A percentile compares a stretch with the other conserved stretches of the same genome.
phyloP scores from a whole-genome alignment of 345 rosid genomes.

The Eucalyptus polybractea region DNA sequence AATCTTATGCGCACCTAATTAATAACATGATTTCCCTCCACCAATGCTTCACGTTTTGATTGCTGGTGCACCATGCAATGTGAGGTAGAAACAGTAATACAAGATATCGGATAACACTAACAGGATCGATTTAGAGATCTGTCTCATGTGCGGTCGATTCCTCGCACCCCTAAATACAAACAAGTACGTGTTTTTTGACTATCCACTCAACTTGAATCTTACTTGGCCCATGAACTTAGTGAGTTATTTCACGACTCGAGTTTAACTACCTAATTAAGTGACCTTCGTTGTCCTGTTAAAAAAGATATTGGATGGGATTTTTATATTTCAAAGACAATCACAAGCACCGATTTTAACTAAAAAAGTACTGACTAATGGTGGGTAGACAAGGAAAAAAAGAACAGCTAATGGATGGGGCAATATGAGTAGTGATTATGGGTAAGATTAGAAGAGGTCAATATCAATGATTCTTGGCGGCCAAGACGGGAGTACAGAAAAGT shows the following conservation, averaged over 20 bases:
- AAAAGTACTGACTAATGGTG: background rate
- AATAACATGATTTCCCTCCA: background rate
- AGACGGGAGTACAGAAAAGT: too few species aligned
- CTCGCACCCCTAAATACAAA: rapidly evolving
- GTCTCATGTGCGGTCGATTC: background rate
- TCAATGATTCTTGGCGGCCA: too few species aligned
- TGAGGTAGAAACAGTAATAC: background rate
- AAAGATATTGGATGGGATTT: background rate
- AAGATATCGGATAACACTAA: background rate
- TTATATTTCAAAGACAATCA: background rate
- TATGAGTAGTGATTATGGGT: too few species aligned
- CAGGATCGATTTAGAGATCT: background rate
- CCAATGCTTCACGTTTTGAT: background rate
- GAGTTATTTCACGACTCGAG: background rate
- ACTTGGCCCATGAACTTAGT: background rate
- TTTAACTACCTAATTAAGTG: background rate
- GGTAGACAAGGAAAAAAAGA: background rate
- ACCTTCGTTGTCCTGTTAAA: background rate
- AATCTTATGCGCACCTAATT: rapidly evolving
- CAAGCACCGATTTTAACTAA: background rate
- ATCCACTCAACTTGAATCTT: background rate
- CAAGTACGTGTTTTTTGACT: background rate
- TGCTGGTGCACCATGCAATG: background rate
- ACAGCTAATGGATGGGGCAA: too few species aligned
- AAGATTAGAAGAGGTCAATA: background rate